Percentiles rank a stretch among this genome's conserved stretches.
phyloP scores from a whole-genome alignment of 768 basidiomycete species.

The Russula brevipes region DNA sequence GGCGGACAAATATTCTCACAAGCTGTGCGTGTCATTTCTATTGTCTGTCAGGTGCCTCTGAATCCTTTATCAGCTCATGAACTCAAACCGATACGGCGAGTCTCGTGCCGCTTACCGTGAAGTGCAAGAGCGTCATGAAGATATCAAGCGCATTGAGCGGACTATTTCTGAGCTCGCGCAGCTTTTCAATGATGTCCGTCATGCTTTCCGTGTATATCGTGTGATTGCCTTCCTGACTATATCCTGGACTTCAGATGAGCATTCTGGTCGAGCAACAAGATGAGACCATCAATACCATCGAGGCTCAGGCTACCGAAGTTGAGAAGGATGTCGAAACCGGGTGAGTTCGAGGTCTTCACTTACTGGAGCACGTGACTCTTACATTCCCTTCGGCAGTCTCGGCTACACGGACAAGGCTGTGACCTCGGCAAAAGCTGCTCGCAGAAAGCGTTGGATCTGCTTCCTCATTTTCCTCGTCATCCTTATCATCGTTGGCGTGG shows the following conservation, averaged over 20 bases:
- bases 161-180: slow-evolving; percentile 92
- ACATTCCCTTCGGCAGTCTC: slow-evolving; percentile 43
- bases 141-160: slow-evolving; percentile 91
- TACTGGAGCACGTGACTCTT: background rate
- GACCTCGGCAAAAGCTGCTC: slow-evolving; percentile 75
- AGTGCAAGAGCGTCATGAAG: slow-evolving; percentile 95
- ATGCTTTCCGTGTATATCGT: background rate
- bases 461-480: slow-evolving; percentile 66
- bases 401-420: slow-evolving; percentile 85
- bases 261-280: slow-evolving; percentile 93
- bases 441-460: slow-evolving; percentile 97
- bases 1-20: slow-evolving; percentile 75
- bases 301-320: slow-evolving; percentile 66
- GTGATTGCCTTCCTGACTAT: slow-evolving; percentile 1
- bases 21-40: slow-evolving; percentile 41
- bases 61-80: slow-evolving; percentile 58
- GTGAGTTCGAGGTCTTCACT: slow-evolving; percentile 40
- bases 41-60: background rate
- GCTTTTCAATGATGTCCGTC: slow-evolving; percentile 86
- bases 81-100: slow-evolving; percentile 85
- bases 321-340: slow-evolving; percentile 84
- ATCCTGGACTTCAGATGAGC: slow-evolving; percentile 60
- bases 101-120: slow-evolving; percentile 89
- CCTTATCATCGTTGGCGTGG: slow-evolving; percentile 59
- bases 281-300: slow-evolving; percentile 78